phyloP scores from a whole-genome alignment of 495 filamentous ascomycete species.

The Penicillium steckii region DNA sequence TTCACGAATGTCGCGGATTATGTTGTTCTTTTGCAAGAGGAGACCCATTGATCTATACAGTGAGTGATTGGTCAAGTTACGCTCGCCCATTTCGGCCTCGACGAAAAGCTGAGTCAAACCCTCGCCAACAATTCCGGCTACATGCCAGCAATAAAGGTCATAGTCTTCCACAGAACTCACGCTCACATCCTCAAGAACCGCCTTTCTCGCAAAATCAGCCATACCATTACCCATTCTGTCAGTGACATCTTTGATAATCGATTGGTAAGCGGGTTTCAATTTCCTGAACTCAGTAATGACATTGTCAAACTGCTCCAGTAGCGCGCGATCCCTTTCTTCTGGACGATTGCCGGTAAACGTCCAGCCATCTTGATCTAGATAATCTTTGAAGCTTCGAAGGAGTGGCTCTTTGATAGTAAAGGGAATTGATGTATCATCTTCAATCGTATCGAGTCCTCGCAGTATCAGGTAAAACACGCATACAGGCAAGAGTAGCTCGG shows the following conservation, averaged over 20 bases:
- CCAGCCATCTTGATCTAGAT: conserved; percentile 83
- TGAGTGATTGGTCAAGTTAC: conserved; percentile 71
- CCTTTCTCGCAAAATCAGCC: conserved; percentile 88
- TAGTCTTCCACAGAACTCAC: conserved; percentile 85
- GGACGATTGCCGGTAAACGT: conserved; percentile 81
- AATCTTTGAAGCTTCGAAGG: conserved; percentile 74
- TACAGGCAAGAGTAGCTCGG: conserved; percentile 86
- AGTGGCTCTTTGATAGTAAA: conserved; percentile 80
- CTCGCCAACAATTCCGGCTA: conserved; percentile 95
- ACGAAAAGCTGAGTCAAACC: conserved; percentile 90
- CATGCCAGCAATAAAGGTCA: conserved; percentile 95
- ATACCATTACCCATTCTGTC: conserved; percentile 97
- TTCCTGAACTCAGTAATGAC: conserved; percentile 86
- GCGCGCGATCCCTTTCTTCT: conserved; percentile 88
- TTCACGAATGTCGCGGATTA: conserved; percentile 92
- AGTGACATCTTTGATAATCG: conserved; percentile 91
- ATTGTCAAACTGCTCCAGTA: conserved; percentile 87
- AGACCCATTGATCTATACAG: conserved; percentile 95
- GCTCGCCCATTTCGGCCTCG: conserved; percentile 82
- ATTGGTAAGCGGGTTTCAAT: conserved; percentile 78
- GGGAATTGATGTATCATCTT: conserved; percentile 95
- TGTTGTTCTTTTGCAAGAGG: conserved; percentile 97
- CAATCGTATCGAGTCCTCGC: conserved; percentile 90
- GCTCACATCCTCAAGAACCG: conserved; percentile 70
- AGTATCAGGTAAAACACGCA: conserved; percentile 92